Percentiles rank a stretch among this genome's conserved stretches.
Evolutionary conservation across 2,329 filamentous ascomycete genomes (phyloP).

Genomic region (Fusarium sp.): DNA sequence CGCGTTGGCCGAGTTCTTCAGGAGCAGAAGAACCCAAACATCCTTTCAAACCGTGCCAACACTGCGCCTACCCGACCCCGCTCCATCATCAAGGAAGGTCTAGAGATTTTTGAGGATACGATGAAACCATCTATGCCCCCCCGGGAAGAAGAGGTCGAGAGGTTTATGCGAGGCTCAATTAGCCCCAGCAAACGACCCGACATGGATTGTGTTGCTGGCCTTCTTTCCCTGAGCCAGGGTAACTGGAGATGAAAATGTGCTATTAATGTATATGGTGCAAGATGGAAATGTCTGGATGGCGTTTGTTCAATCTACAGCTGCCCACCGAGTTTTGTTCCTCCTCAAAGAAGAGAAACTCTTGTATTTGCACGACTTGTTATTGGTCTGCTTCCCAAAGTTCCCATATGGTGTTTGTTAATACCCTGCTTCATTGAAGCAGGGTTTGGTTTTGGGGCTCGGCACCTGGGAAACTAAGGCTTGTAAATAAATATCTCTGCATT

Average conservation of each 20-base stretch:
- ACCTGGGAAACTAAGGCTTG: slow-evolving; percentile 34
- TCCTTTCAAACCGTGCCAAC: slow-evolving; percentile 52
- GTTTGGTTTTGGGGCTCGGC: slow-evolving; percentile 22
- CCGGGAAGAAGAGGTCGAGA: slow-evolving; percentile 69
- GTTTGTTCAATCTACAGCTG: slow-evolving; percentile 10
- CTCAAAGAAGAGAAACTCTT: slow-evolving; percentile 25
- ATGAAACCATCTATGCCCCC: slow-evolving; percentile 40
- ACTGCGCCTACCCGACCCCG: slow-evolving; percentile 53
- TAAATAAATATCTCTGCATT: slow-evolving; percentile 42
- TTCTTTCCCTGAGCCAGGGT: slow-evolving; percentile 90
- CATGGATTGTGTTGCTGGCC: slow-evolving; percentile 87
- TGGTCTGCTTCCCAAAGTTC: slow-evolving; percentile 25
- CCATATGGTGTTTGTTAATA: slow-evolving; percentile 35
- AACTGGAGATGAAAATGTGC: slow-evolving; percentile 71
- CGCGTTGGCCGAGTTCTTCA: slow-evolving; percentile 54
- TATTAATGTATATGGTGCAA: slow-evolving; percentile 17
- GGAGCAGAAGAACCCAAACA: slow-evolving; percentile 49
- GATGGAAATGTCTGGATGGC: slow-evolving; percentile 25
- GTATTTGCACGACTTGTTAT: slow-evolving; percentile 28
- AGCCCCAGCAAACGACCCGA: slow-evolving; percentile 80
- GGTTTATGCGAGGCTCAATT: slow-evolving; percentile 74
- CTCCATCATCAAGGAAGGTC: slow-evolving; percentile 45
- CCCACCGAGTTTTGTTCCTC: slow-evolving; percentile 28
- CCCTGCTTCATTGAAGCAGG: slow-evolving; percentile 21
- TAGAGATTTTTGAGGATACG: slow-evolving; percentile 64